These are phyloP conservation scores for Saccharomycopsis capsularis DNA, from an alignment of 805 yeast species.

Conservation along the genomic window DNA sequence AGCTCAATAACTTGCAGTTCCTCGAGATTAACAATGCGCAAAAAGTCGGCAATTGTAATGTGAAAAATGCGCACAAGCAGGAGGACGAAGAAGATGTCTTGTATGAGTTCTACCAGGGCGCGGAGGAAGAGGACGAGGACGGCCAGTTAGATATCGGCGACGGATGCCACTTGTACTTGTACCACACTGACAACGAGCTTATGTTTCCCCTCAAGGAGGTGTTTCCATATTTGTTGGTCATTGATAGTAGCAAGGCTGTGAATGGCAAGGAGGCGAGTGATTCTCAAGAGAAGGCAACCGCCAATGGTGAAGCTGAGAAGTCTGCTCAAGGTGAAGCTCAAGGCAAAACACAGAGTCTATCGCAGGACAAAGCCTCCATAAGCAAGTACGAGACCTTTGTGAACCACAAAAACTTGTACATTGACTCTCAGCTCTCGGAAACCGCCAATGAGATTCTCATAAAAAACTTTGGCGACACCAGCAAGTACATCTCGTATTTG, in stretches of 20 bases:
- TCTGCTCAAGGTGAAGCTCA: not conserved
- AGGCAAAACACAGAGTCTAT: too few species aligned
- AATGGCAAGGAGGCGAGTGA: not conserved
- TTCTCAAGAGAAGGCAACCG: too few species aligned
- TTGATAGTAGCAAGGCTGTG: not conserved
- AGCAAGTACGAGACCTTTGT: not conserved
- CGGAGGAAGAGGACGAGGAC: conserved; percentile 3
- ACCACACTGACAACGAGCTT: conserved; percentile 8
- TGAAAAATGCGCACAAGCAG: conserved; percentile 1
- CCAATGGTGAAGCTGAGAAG: not conserved
- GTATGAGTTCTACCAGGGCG: conserved; percentile 3
- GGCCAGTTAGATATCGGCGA: conserved; percentile 18
- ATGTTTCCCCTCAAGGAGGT: conserved; percentile 9
- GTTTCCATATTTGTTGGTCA: conserved; percentile 15
- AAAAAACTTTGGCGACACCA: conserved; percentile 18
- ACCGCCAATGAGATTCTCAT: conserved; percentile 18
- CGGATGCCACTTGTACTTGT: conserved; percentile 19
- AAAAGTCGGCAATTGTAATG: conserved; percentile 15
- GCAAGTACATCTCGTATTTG: conserved; percentile 8
- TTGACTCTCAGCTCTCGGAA: conserved; percentile 12
- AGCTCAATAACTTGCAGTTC: conserved; percentile 18
- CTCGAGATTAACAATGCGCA: conserved; percentile 11
- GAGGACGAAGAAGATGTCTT: conserved; percentile 10
- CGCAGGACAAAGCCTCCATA: too few species aligned
- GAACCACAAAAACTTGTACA: not conserved